These are phyloP conservation scores for Berkeleyomyces basicola DNA, from an alignment of 2,329 filamentous ascomycete species.

Conservation along the genomic window DNA sequence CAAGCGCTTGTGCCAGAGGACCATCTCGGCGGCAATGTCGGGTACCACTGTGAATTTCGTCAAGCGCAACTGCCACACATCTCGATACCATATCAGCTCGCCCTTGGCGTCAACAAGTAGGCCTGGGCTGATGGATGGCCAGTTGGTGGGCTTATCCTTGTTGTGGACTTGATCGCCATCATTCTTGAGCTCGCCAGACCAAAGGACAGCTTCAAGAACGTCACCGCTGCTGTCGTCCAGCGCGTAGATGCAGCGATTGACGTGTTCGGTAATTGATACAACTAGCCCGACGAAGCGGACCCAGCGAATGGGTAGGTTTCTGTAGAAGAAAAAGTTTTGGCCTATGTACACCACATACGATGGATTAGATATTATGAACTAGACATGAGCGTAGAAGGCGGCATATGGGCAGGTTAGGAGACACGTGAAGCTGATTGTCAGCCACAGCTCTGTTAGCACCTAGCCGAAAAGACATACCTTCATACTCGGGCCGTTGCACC, in stretches of 20 bases:
- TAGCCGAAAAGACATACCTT: conserved; percentile 25
- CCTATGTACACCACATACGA: conserved; percentile 18
- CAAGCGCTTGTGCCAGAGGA: conserved; percentile 39
- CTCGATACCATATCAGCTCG: conserved; percentile 29
- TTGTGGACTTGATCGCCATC: conserved; percentile 5
- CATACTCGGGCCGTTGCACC: conserved; percentile 31
- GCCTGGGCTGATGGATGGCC: conserved; percentile 21
- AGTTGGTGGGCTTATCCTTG: not conserved
- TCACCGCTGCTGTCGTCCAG: conserved; percentile 49
- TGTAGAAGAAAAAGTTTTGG: conserved; percentile 46
- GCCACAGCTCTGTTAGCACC: not conserved
- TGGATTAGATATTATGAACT: not conserved
- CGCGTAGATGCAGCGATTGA: conserved; percentile 32
- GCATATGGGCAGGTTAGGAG: not conserved
- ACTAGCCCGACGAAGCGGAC: conserved; percentile 50
- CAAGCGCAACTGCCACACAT: conserved; percentile 34
- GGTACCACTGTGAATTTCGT: conserved; percentile 31
- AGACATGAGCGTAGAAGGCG: not conserved
- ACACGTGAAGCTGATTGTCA: not conserved
- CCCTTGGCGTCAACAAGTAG: conserved; percentile 42
- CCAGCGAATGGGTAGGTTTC: conserved; percentile 64
- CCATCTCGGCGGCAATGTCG: conserved; percentile 39
- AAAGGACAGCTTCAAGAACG: conserved; percentile 34
- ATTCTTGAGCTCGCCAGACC: conserved; percentile 16
- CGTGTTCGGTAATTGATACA: conserved; percentile 41